These are phyloP conservation scores for Eucalyptus cladocalyx DNA, from an alignment of 345 rosid genomes.

Conservation along the genomic window DNA sequence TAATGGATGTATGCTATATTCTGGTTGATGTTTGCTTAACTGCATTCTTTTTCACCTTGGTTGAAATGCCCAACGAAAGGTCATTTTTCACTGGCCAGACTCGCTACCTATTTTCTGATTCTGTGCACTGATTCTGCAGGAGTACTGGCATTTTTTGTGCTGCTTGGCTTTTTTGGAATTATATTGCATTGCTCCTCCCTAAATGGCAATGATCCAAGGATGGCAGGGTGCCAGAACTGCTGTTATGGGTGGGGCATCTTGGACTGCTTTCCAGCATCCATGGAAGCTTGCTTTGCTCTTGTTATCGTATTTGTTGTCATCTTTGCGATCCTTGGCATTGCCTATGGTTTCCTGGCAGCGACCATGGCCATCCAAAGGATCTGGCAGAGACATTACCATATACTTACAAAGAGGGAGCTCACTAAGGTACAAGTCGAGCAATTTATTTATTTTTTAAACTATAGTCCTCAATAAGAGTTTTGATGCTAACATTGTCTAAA, in stretches of 20 bases:
- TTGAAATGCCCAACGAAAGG: neutral
- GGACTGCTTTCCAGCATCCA: slow-evolving; percentile 92
- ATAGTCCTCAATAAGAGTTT: too few relatives aligned
- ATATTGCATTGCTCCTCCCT: slow-evolving; percentile 79
- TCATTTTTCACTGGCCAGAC: neutral
- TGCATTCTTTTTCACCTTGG: neutral
- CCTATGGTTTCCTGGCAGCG: slow-evolving; percentile 93
- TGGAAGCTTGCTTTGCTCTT: slow-evolving; percentile 93
- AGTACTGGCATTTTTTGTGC: slow-evolving; percentile 77
- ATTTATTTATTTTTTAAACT: neutral
- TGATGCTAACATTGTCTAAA: neutral
- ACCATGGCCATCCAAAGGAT: slow-evolving; percentile 92
- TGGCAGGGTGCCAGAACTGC: slow-evolving; percentile 95
- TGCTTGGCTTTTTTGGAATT: slow-evolving; percentile 84
- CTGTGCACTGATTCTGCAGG: slow-evolving; percentile 21
- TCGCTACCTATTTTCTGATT: neutral
- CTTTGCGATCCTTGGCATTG: slow-evolving; percentile 81
- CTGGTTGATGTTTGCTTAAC: neutral
- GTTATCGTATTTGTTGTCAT: slow-evolving; percentile 78
- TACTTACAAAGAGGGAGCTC: slow-evolving; percentile 85
- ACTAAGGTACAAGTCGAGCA: slow-evolving; percentile 37
- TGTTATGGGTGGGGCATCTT: slow-evolving; percentile 97
- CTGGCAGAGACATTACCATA: slow-evolving; percentile 96
- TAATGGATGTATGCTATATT: neutral
- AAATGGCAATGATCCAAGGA: slow-evolving; percentile 68